Evolutionary conservation across 1,139 yeast species (phyloP).

Genomic region (Kodamaea sp.): DNA sequence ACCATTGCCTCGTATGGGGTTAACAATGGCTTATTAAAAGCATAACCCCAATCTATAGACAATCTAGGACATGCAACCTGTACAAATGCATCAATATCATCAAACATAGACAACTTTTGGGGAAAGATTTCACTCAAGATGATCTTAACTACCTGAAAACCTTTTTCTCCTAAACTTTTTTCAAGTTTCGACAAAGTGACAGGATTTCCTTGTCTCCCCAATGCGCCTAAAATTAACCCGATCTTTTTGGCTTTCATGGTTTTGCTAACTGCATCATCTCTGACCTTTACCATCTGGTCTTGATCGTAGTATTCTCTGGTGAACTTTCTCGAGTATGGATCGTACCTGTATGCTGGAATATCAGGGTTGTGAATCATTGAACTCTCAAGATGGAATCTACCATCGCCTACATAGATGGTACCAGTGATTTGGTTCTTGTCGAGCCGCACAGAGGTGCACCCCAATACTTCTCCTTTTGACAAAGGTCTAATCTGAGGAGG

Average conservation of each 20-base stretch:
- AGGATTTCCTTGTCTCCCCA: constrained; percentile 94
- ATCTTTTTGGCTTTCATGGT: constrained; percentile 64
- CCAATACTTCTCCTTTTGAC: constrained; percentile 94
- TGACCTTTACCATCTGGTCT: constrained; percentile 69
- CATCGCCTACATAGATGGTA: constrained; percentile 93
- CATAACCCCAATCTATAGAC: constrained; percentile 99
- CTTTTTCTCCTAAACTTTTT: constrained; percentile 48
- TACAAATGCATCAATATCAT: constrained; percentile 90
- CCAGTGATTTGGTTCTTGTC: constrained; percentile 66
- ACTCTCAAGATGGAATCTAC: constrained; percentile 91
- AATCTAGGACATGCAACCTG: constrained; percentile 98
- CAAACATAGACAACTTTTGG: constrained; percentile 88
- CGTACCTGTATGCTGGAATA: constrained; percentile 89
- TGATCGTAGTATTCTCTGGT: constrained; percentile 89
- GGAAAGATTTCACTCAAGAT: constrained; percentile 93
- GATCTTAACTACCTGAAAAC: constrained; percentile 75
- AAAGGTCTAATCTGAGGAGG: constrained; percentile 94
- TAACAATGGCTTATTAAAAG: constrained; percentile 84
- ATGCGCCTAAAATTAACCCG: constrained; percentile 90
- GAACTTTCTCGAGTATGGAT: constrained; percentile 90
- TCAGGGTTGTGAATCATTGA: constrained; percentile 97
- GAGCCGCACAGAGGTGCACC: constrained; percentile 89
- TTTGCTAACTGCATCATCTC: constrained; percentile 67
- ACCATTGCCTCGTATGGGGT: constrained; percentile 98
- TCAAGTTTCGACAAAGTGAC: constrained; percentile 71